Base-by-base conservation (phyloP, 2,329 filamentous ascomycete species). In the Aspergillus aculeatinus region DNA sequence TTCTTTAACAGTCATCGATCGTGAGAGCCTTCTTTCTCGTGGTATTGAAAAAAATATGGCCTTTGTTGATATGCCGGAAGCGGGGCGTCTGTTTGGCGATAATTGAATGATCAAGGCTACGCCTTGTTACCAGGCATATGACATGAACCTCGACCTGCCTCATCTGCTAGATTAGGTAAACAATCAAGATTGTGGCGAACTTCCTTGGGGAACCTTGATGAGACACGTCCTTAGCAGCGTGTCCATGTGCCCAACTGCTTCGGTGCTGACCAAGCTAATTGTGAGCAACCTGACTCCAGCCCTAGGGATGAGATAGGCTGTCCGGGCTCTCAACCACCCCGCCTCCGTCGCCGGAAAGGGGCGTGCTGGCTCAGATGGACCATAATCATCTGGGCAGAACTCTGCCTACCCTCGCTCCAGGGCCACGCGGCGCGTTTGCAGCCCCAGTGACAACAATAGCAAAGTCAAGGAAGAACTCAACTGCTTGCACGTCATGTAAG, bases 401-500 rank as follows among this genome's bases (percentile, higher is more conserved):
- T 11, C 71, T 74, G 49, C 68, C 67, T 55, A 54, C 65, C 12
- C 63, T 75, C 29, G 72, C 72, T 31, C 72, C 72, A 59, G 61
- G 64, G 31, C 63, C 72, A 51, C 56, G 65, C 57, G 57, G 63
- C 51, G 42, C 58, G 59, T 48, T 66, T 60, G 54, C 65, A 62
- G 29, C 61, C 55, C 44, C 61, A 31, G 35, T 65, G 11, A 60
- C 65, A n/a, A 51, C 67, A n/a, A 49, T 74, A 48, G 62, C 61
- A 48, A 70, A 69, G 50, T 68, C 68, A 25, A 74, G 70, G 51
- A 76, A 76, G 63, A 76, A 70, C 51, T 76, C 74, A 4, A 74
- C 69, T 4, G 74, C 74, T 25, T 76, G 74, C 51, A 57, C 68
- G 21, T 66, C 71, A 50, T 76, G 74, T 58, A 76, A 75, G 50